Base-by-base conservation (phyloP, 2,329 filamentous ascomycete genomes). In the Microcyclosporella mali region DNA sequence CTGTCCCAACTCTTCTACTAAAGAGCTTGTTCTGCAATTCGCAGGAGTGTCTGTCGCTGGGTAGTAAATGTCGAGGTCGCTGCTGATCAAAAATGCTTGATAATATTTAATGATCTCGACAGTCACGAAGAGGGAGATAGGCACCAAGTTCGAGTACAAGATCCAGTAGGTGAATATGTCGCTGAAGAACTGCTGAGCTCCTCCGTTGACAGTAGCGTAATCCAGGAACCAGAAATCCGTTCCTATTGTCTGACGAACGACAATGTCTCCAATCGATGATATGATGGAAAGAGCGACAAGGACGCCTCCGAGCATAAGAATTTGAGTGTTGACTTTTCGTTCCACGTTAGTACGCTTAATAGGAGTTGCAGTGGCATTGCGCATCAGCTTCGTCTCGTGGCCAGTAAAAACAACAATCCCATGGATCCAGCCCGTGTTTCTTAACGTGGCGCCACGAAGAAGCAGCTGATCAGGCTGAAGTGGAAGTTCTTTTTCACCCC, bases 111-210 rank as follows among this genome's bases (percentile, higher is more conserved):
- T 90, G 53, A 98, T 77, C 68, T 98, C 92, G 40, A 98, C 82
- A 0, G 92, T 98, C 50, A 98, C 92, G 64, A 98, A 98, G 3
- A 98, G 82, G 21, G 90, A 97, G 58, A 98, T 95, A 27, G 92
- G 92, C 35, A 98, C 92, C 57, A 98, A 70, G 40, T 94, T 90
- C 2, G 90, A 97, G 67, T 95, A 98, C 28, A 98, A 69, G 25
- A 98, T 90, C 90, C 92, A 98, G 66, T 97, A 97, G 1, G 94
- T 98, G 60, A 95, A 85, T 61, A 98, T 85, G 66, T 98, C 92
- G 56, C 84, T 83, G 66, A 94, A 85, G 64, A 98, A 95, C 50
- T 88, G 87, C 54, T 79, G 76, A 12, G 82, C 74, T n/a, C 82
- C 74, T 15, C 37, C 21, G 56, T 79, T 77, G 50, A 82, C 78